phyloP scores from a whole-genome alignment of 1,284 basidiomycete species.

The Leccinum fallax region DNA sequence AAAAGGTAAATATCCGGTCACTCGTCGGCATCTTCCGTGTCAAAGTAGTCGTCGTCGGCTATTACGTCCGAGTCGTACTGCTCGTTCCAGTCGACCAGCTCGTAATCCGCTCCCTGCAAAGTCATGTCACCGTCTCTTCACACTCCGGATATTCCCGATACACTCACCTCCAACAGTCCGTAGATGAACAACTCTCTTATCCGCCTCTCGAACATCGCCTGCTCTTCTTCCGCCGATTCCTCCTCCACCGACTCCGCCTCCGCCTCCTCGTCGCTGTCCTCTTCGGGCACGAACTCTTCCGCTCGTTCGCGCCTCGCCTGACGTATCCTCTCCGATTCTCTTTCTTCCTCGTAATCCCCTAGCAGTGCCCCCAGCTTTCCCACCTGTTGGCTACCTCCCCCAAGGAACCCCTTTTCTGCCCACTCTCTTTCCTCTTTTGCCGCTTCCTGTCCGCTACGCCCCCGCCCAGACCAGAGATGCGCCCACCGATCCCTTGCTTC shows the following conservation, averaged over 20 bases:
- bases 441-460: slow-evolving; percentile 51
- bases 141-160: neutral
- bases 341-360: slow-evolving; percentile 72
- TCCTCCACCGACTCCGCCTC: slow-evolving; percentile 44
- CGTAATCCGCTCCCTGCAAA: slow-evolving; percentile 66
- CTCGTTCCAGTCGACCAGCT: slow-evolving; percentile 76
- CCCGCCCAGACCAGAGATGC: slow-evolving; percentile 60
- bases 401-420: slow-evolving; percentile 63
- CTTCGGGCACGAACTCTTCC: slow-evolving; percentile 62
- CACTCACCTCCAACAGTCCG: slow-evolving; percentile 67
- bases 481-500: slow-evolving; percentile 63
- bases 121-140: slow-evolving; percentile 4
- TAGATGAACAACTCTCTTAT: slow-evolving; percentile 75
- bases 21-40: slow-evolving; percentile 57
- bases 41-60: slow-evolving; percentile 64
- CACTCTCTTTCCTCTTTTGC: slow-evolving; percentile 67
- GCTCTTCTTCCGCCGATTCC: slow-evolving; percentile 42
- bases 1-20: slow-evolving; percentile 21
- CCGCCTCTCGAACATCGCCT: slow-evolving; percentile 53
- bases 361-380: slow-evolving; percentile 69
- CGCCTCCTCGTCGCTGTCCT: slow-evolving; percentile 48
- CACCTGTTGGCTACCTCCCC: slow-evolving; percentile 58
- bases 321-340: slow-evolving; percentile 64
- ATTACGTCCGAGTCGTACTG: slow-evolving; percentile 46
- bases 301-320: slow-evolving; percentile 43